Evolutionary conservation across 768 basidiomycete species (phyloP), one percentile per base, ranked within the genome.

Genomic region (Tephrocybe sp.): DNA sequence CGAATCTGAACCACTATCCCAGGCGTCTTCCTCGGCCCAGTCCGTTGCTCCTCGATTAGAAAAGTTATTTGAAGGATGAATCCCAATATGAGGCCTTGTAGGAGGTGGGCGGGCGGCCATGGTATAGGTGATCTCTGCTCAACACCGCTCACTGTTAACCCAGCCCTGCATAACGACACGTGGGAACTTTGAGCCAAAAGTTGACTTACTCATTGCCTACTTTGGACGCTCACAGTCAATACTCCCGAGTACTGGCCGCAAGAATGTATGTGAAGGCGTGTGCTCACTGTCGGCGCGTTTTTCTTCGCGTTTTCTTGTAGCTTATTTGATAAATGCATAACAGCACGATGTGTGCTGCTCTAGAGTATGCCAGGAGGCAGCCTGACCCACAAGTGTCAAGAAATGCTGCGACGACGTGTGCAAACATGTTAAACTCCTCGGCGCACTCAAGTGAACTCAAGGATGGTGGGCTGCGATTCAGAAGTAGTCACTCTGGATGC

Each of bases 11-110:
- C 79, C 76, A 60, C 85, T 87, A 70, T 92, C 90, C 90, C 90
- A 93, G 40, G 82, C 88, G 65, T 93, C 90, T 63, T 92, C 90
- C 65, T 90, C 89, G n/a, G 72, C 86, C 86, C 88, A 87, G 47
- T 90, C 87, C 30, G 73, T 63, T 17, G 60, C 53, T 44, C 69
- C 67, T 26, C 59, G 61, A 40, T 65, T 56, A 42, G 64, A 43
- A 51, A 69, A 78, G 58, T 70, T 75, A 45, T 55, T 78, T 51
- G 76, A 74, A 4, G 85, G 73, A 53, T 81, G 77, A 37, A 89
- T 71, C 37, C 79, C 86, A 54, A 86, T 80, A 70, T 89, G 87
- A 39, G 87, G 88, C 43, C 86, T 78, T 43, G 87, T 76, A 59
- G 88, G 86, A 40, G 87, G 87, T 23, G 88, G 79, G 59, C 84